Evolutionary conservation across 1,139 yeast species (phyloP), one percentile per base, ranked within the genome.

Genomic region (Yamadazyma membranifaciens): DNA sequence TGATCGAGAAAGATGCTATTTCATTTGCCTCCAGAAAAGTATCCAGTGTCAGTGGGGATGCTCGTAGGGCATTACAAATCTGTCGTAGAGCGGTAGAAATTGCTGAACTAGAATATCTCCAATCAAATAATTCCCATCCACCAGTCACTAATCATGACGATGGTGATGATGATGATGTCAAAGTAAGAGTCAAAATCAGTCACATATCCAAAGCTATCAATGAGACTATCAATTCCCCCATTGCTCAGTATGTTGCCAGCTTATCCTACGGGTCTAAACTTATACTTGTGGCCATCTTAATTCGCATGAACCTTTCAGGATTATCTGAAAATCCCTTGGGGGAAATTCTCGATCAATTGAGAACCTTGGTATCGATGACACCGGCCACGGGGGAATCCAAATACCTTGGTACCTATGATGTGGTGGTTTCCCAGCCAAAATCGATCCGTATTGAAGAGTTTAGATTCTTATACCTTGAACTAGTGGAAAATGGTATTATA

Each of bases 11-110:
- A 17, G 96, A 87, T 57, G 97, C 98, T 0, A 78, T 91, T 45
- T 92, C 84, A 45, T 89, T 86, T 68, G 97, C 97, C 0, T 81
- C 97, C 1, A 77, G 97, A 60, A 89, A 89, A 60, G 95, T 92
- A 33, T 96, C 98, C 6, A 83, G 95, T 64, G 97, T 92, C 4
- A 86, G 94, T 60, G 98, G 99, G 43, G 99, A 92, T 67, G 98
- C 98, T 1, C 73, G 99, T 53, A 72, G 98, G 48, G 98, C 96
- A 0, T 67, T 94, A 42, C 87, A 87, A 44, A 87, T 92, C 12
- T 87, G 96, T 56, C 75, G 94, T 34, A 69, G 98, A 45, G 97
- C 98, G 0, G 87, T 91, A 6, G 97, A 89, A 57, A 70, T 91
- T 31, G 96, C 97, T 0, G 95, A 87, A 54, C 62, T 62, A 42